phyloP scores from a whole-genome alignment of 2,329 filamentous ascomycete genomes.

The Sarocladium kiliense region DNA sequence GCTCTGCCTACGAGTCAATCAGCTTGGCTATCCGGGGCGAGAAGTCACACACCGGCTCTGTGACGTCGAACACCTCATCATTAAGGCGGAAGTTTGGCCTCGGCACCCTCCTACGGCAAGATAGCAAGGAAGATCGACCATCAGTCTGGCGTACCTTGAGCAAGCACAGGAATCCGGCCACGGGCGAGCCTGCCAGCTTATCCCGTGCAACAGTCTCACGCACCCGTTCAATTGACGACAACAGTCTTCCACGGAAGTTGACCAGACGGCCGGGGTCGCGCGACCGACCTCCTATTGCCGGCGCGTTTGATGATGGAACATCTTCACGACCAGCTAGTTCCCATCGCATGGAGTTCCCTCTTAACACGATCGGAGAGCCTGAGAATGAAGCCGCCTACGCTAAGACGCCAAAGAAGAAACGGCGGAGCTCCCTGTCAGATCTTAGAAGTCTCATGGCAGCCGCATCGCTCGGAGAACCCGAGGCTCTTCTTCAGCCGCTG shows the following conservation, averaged over 20 bases:
- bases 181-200: constrained; percentile 56
- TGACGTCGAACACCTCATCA: constrained; percentile 83
- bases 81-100: constrained; percentile 80
- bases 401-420: constrained; percentile 63
- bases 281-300: constrained; percentile 56
- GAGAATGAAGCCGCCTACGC: constrained; percentile 33
- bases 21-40: constrained; percentile 47
- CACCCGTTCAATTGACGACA: constrained; percentile 71
- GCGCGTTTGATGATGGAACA: constrained; percentile 52
- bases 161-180: constrained; percentile 64
- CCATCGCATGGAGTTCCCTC: constrained; percentile 47
- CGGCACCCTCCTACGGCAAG: constrained; percentile 69
- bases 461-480: constrained; percentile 41
- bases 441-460: constrained; percentile 65
- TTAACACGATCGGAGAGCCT: constrained; percentile 57
- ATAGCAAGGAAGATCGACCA: constrained; percentile 70
- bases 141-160: constrained; percentile 86
- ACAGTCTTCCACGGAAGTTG: constrained; percentile 40
- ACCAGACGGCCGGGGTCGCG: constrained; percentile 48
- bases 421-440: constrained; percentile 88
- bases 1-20: constrained; percentile 51
- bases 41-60: constrained; percentile 64
- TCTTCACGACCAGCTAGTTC: constrained; percentile 50
- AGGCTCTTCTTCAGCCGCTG: constrained; percentile 37
- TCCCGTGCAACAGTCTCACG: constrained; percentile 63